Conservation (phyloP, 345 rosid genomes). For the Nasturtium officinale region DNA sequence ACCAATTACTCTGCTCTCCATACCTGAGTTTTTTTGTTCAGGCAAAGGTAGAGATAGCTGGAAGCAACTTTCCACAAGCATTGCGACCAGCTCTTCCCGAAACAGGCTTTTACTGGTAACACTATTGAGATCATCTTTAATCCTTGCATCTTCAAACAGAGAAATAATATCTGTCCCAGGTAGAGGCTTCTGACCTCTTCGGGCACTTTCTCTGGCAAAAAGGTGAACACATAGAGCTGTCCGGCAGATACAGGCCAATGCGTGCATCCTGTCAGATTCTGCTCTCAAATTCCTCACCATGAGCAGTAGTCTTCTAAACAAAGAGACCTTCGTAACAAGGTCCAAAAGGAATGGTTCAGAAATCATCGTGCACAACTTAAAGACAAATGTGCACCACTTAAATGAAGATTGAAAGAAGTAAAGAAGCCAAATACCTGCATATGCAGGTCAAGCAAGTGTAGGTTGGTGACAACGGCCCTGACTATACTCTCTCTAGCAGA, state of each 20-base stretch:
- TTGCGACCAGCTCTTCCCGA: slow-evolving; percentile 95
- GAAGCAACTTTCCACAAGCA: slow-evolving; percentile 97
- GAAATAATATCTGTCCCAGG: slow-evolving; percentile 95
- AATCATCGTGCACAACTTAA: slow-evolving; percentile 11
- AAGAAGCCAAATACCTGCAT: slow-evolving; percentile 68
- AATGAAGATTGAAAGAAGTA: neutral
- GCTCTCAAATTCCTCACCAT: slow-evolving; percentile 99
- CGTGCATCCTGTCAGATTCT: slow-evolving; percentile 98
- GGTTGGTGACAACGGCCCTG: slow-evolving; percentile 90
- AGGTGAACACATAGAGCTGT: slow-evolving; percentile 99
- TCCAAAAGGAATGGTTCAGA: slow-evolving; percentile 28
- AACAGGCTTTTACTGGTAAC: slow-evolving; percentile 81
- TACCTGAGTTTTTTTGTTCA: slow-evolving; percentile 87
- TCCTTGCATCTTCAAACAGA: slow-evolving; percentile 88
- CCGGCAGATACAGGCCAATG: slow-evolving; percentile 94
- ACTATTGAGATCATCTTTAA: slow-evolving; percentile 86
- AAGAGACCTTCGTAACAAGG: slow-evolving; percentile 71
- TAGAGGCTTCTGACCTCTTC: slow-evolving; percentile 98
- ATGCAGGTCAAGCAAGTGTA: slow-evolving; percentile 93
- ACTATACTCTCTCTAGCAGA: slow-evolving; percentile 98
- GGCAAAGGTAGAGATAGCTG: slow-evolving; percentile 95
- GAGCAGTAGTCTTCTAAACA: slow-evolving; percentile 90
- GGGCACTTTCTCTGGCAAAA: slow-evolving; percentile 90
- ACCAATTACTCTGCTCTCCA: slow-evolving; percentile 99
- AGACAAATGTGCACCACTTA: slow-evolving; percentile 5